Conservation (phyloP, 2,329 filamentous ascomycete species). For the Clarireedia hainanense region DNA sequence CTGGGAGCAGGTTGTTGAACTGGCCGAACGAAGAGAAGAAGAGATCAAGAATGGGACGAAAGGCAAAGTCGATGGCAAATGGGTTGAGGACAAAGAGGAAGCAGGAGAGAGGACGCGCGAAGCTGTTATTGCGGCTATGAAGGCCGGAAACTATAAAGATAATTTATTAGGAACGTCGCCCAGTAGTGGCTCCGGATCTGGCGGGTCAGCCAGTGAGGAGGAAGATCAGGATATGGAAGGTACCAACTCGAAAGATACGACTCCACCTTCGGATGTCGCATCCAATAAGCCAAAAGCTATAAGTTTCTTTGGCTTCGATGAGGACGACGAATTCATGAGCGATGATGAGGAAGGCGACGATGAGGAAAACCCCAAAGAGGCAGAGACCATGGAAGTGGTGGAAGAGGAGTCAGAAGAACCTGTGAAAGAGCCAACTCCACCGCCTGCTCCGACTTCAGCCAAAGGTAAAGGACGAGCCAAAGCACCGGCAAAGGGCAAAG, state of each 20-base stretch:
- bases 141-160: constrained; percentile 54
- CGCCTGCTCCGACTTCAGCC: constrained; percentile 8
- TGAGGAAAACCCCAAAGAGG: constrained; percentile 12
- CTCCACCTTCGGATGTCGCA: constrained; percentile 37
- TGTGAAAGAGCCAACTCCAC: constrained; percentile 19
- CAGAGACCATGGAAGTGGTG: constrained; percentile 7
- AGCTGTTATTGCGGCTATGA: constrained; percentile 65
- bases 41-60: constrained; percentile 70
- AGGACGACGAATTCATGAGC: constrained; percentile 69
- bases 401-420: constrained; percentile 18
- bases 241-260: constrained; percentile 35
- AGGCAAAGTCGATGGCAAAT: constrained; percentile 75
- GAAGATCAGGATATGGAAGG: constrained; percentile 28
- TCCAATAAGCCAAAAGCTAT: constrained; percentile 29
- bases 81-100: constrained; percentile 93
- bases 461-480: constrained; percentile 27
- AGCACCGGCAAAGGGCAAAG: constrained; percentile 27
- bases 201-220: constrained; percentile 19
- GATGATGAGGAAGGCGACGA: constrained; percentile 48
- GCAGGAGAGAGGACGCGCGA: constrained; percentile 74
- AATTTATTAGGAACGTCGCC: constrained; percentile 39
- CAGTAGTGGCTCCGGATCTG: constrained; percentile 30
- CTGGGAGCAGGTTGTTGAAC: constrained; percentile 83
- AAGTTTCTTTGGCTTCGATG: constrained; percentile 69
- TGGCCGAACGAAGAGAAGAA: constrained; percentile 73